Evolutionary conservation across 2,329 filamentous ascomycete genomes (phyloP).

Genomic region (Botrytis cinerea): DNA sequence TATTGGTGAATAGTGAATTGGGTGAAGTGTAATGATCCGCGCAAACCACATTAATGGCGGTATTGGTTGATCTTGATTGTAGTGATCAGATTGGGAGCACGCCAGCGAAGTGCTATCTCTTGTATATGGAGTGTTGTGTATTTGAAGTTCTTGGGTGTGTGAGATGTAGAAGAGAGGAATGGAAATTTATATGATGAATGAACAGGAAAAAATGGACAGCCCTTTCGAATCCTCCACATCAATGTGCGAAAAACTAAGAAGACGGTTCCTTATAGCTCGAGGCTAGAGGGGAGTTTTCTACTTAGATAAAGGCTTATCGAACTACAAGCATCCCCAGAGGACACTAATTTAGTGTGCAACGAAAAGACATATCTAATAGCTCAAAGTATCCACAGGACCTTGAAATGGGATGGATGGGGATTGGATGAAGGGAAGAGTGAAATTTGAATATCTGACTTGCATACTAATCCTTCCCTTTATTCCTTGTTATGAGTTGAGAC

Average conservation of each 20-base stretch:
- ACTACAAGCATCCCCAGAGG: neutral
- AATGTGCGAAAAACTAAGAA: constrained; percentile 10
- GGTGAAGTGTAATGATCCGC: neutral
- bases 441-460: constrained; percentile 11
- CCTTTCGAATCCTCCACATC: neutral
- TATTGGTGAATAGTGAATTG: constrained; percentile 23
- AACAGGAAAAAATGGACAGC: neutral
- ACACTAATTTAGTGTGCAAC: neutral
- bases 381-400: neutral
- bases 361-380: neutral
- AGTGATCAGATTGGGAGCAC: neutral
- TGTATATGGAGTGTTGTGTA: neutral
- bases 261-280: neutral
- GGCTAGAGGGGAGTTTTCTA: neutral
- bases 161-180: neutral
- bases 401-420: neutral
- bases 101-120: neutral
- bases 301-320: constrained; percentile 11
- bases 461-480: neutral
- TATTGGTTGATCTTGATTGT: neutral
- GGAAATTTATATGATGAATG: neutral
- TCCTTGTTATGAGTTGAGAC: neutral
- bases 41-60: constrained; percentile 22
- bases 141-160: neutral
- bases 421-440: constrained; percentile 4